Conservation (phyloP, 768 basidiomycete species). For the Brasilioporus rufonigricans region DNA sequence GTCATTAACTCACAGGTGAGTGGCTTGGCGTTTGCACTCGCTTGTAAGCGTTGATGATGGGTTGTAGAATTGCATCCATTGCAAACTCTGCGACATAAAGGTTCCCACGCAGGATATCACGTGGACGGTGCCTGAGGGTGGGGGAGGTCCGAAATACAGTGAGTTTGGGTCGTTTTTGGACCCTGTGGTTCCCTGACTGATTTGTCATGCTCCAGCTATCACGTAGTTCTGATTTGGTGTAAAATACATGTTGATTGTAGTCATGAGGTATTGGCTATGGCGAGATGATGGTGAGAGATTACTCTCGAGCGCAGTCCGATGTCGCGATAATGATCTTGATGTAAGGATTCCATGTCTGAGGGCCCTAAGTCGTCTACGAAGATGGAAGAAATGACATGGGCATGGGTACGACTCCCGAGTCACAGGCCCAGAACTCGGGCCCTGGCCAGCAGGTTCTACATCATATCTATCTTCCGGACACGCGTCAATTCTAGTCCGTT, state of each 20-base stretch:
- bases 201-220: background rate
- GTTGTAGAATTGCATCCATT: conserved; percentile 83
- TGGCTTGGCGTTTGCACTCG: background rate
- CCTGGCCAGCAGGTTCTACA: too few species aligned
- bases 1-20: conserved; percentile 96
- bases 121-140: conserved; percentile 96
- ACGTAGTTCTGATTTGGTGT: conserved; percentile 9
- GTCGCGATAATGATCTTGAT: too few species aligned
- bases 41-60: background rate
- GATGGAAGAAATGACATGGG: too few species aligned
- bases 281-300: too few species aligned
- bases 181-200: too few species aligned
- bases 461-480: too few species aligned
- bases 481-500: too few species aligned
- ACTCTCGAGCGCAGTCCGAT: too few species aligned
- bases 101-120: conserved; percentile 95
- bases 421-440: too few species aligned
- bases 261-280: background rate
- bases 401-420: too few species aligned
- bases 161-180: background rate
- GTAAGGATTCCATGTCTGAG: too few species aligned
- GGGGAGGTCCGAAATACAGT: conserved; percentile 97
- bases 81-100: conserved; percentile 96
- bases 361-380: too few species aligned
- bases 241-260: background rate